Conservation (phyloP, 2,329 filamentous ascomycete species). For the Talaromyces sp. region DNA sequence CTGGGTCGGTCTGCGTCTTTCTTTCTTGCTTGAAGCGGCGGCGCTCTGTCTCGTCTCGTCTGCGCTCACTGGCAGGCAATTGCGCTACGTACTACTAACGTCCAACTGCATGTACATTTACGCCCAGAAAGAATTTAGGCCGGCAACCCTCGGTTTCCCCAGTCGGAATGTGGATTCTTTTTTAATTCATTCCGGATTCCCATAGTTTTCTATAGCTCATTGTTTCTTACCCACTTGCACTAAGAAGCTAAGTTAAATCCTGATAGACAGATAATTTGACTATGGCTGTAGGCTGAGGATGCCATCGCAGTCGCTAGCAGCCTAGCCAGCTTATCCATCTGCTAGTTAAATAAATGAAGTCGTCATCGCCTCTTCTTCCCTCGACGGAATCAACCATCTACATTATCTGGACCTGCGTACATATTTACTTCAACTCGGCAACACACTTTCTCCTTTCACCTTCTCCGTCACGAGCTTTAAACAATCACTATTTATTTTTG, state of each 20-base stretch:
- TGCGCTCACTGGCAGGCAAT: neutral
- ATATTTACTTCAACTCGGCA: neutral
- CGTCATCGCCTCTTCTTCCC: constrained; percentile 7
- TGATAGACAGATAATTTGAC: constrained; percentile 5
- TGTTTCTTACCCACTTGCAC: constrained; percentile 5
- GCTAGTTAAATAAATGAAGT: constrained; percentile 1
- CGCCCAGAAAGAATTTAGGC: constrained; percentile 14
- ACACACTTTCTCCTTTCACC: neutral
- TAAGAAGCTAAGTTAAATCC: constrained; percentile 5
- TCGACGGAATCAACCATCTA: neutral
- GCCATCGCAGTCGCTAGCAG: constrained; percentile 3
- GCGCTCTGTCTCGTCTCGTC: neutral
- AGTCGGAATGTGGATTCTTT: constrained; percentile 8
- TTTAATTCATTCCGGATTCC: constrained; percentile 2
- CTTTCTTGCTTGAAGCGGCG: neutral
- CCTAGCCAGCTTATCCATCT: neutral
- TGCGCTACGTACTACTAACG: neutral
- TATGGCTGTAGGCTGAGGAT: neutral
- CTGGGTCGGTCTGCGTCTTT: neutral
- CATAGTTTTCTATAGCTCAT: constrained; percentile 7
- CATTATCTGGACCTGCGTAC: neutral
- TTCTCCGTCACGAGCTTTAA: neutral
- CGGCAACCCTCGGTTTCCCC: neutral
- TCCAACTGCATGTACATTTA: constrained; percentile 4
- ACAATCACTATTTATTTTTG: neutral